phyloP scores from a whole-genome alignment of 2,329 filamentous ascomycete genomes.

The Trichoderma afroharzianum region DNA sequence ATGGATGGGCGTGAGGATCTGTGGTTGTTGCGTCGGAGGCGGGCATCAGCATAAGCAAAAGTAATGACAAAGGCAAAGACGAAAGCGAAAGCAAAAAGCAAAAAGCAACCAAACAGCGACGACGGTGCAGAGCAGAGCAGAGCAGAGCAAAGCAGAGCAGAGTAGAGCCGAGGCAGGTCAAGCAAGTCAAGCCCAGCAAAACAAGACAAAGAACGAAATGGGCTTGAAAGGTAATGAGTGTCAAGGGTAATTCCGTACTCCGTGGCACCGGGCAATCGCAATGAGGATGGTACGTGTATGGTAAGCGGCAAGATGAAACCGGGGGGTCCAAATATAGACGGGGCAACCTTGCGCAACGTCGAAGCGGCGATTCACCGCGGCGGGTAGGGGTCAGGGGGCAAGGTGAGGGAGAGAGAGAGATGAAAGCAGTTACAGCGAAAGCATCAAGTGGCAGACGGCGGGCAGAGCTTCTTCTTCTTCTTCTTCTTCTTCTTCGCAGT shows the following conservation, averaged over 20 bases:
- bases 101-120: not conserved
- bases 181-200: not conserved
- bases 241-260: constrained; percentile 1
- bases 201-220: constrained; percentile 3
- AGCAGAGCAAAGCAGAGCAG: not conserved
- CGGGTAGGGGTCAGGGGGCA: constrained; percentile 14
- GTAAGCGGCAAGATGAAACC: constrained; percentile 22
- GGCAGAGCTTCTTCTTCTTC: not conserved
- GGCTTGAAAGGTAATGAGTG: constrained; percentile 21
- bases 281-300: constrained; percentile 9
- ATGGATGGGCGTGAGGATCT: constrained; percentile 48
- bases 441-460: not conserved
- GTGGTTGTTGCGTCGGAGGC: constrained; percentile 23
- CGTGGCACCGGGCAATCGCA: constrained; percentile 5
- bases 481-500: not conserved
- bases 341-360: constrained; percentile 26
- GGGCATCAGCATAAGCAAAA: constrained; percentile 17
- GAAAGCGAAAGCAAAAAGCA: not conserved
- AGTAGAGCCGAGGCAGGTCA: not conserved
- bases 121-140: not conserved
- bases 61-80: no score
- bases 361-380: constrained; percentile 16
- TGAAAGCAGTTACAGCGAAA: not conserved
- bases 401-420: not conserved
- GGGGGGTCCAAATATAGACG: constrained; percentile 21